These are phyloP conservation scores for Kodamaea nitidulidarum DNA, from an alignment of 805 yeast genomes.

Conservation along the genomic window DNA sequence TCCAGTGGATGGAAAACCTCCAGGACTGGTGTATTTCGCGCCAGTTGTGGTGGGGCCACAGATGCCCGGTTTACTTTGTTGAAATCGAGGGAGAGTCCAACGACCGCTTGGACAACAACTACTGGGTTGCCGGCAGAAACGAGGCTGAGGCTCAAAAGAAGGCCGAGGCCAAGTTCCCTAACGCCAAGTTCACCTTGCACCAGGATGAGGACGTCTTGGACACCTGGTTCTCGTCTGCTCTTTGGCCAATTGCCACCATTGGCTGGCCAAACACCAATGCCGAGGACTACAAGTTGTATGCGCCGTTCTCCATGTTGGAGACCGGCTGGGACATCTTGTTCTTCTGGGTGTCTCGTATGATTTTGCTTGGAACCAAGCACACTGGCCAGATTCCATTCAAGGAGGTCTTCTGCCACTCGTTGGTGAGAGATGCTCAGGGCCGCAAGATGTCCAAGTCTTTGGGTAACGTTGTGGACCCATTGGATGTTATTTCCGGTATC, in stretches of 20 bases:
- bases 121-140: slow-evolving; percentile 89
- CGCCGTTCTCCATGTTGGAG: slow-evolving; percentile 91
- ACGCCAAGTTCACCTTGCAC: slow-evolving; percentile 64
- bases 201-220: slow-evolving; percentile 98
- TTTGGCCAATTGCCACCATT: slow-evolving; percentile 95
- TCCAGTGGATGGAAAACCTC: slow-evolving; percentile 91
- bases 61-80: slow-evolving; percentile 94
- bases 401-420: slow-evolving; percentile 97
- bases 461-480: slow-evolving; percentile 95
- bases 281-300: slow-evolving; percentile 68
- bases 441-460: slow-evolving; percentile 97
- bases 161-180: slow-evolving; percentile 72
- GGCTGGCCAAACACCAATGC: slow-evolving; percentile 86
- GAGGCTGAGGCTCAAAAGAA: slow-evolving; percentile 79
- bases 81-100: slow-evolving; percentile 66
- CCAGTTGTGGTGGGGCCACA: slow-evolving; percentile 91
- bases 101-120: slow-evolving; percentile 57
- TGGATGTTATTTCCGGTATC: slow-evolving; percentile 89
- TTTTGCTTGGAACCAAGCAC: slow-evolving; percentile 81
- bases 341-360: slow-evolving; percentile 99
- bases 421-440: slow-evolving; percentile 98
- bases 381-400: slow-evolving; percentile 90
- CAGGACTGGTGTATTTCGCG: slow-evolving; percentile 99
- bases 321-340: slow-evolving; percentile 99
- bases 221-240: slow-evolving; percentile 97